Percentiles rank a stretch among this genome's conserved stretches.
phyloP scores from a whole-genome alignment of 2,329 filamentous ascomycete genomes.

The Exophiala sideris region DNA sequence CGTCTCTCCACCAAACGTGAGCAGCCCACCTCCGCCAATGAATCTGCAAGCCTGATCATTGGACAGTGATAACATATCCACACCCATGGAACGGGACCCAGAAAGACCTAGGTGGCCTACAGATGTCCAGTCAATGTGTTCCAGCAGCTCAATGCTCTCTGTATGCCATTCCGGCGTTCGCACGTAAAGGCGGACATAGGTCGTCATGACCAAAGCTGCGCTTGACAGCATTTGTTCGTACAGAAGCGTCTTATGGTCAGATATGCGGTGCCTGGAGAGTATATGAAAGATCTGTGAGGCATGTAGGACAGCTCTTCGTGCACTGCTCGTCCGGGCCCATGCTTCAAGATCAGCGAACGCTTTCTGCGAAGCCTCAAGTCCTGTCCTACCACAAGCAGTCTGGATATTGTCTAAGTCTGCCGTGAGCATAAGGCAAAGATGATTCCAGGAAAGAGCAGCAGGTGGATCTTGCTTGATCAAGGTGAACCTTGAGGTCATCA shows the following conservation, averaged over 20 bases:
- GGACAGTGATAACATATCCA: not conserved
- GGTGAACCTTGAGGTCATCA: not conserved
- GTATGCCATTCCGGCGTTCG: not conserved
- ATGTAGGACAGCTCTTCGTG: conserved; percentile 49
- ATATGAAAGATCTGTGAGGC: conserved; percentile 51
- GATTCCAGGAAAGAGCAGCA: conserved; percentile 1
- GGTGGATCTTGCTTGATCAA: conserved; percentile 1
- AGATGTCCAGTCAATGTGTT: not conserved
- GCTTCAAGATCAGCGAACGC: conserved; percentile 48
- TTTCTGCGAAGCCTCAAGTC: not conserved
- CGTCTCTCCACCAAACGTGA: not conserved
- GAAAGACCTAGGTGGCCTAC: not conserved
- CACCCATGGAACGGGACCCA: not conserved
- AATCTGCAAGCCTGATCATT: not conserved
- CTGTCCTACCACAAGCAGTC: conserved; percentile 3
- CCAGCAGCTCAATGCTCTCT: not conserved
- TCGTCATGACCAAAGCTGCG: conserved; percentile 5
- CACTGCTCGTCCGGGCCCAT: conserved; percentile 50
- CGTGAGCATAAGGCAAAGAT: conserved; percentile 2
- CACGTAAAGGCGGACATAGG: not conserved
- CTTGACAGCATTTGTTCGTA: conserved; percentile 1
- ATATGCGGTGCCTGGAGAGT: conserved; percentile 49
- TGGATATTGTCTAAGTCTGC: conserved; percentile 8
- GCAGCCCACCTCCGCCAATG: not conserved
- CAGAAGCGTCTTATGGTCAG: conserved; percentile 36